Evolutionary conservation across 2,329 filamentous ascomycete genomes (phyloP).

Genomic region (Sclerotinia borealis): DNA sequence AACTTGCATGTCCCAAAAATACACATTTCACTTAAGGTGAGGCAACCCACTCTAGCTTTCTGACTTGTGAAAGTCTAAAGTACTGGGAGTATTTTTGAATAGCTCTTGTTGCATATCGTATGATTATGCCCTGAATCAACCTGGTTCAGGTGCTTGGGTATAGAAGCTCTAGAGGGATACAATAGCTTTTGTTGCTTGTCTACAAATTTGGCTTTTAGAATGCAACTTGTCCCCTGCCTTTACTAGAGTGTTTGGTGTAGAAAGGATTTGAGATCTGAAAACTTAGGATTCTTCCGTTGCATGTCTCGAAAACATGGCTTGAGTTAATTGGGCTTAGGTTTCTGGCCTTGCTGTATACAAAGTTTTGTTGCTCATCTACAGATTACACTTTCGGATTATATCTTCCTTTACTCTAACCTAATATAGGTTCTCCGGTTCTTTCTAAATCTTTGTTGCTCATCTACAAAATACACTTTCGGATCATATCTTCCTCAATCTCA

Average conservation of each 20-base stretch:
- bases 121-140: neutral
- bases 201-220: neutral
- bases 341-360: too few species aligned
- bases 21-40: neutral
- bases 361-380: too few species aligned
- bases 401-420: fast-evolving
- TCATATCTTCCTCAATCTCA: too few species aligned
- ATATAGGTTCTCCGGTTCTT: too few species aligned
- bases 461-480: neutral
- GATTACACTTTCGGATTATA: too few species aligned
- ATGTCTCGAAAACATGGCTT: neutral
- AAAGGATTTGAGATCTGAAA: too few species aligned
- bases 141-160: neutral
- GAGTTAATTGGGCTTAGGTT: too few species aligned
- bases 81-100: too few species aligned
- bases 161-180: too few species aligned
- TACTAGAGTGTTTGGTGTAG: too few species aligned
- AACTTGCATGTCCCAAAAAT: neutral
- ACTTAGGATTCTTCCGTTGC: too few species aligned
- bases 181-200: neutral
- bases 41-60: neutral
- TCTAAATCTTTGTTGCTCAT: neutral
- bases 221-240: neutral
- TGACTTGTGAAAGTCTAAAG: neutral
- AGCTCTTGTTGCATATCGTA: neutral